A percentile compares a stretch with the other conserved stretches of the same genome.
Evolutionary conservation across 2,329 filamentous ascomycete species (phyloP).

Genomic region (Helminthosporium solani): DNA sequence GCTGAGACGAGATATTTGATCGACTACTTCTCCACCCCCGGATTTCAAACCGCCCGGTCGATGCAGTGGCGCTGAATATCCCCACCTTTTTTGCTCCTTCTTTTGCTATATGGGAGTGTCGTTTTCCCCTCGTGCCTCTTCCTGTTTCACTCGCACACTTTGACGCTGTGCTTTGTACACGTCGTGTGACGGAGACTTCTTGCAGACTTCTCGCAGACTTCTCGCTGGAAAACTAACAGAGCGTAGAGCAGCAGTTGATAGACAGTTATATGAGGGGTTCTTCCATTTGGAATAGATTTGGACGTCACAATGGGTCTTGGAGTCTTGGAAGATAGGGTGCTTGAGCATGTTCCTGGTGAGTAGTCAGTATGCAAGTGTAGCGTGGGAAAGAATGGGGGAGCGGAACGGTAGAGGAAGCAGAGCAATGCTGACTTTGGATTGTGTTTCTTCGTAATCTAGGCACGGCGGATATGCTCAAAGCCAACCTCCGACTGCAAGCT

Average conservation of each 20-base stretch:
- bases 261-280: no score
- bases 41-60: slow-evolving; percentile 1
- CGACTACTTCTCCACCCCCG: no score
- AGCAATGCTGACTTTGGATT: background rate
- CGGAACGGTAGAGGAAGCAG: no score
- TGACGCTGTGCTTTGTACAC: no score
- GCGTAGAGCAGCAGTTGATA: no score
- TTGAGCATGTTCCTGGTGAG: slow-evolving; percentile 73
- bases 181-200: no score
- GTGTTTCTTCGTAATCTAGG: slow-evolving; percentile 27
- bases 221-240: no score
- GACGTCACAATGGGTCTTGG: slow-evolving; percentile 64
- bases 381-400: slow-evolving; percentile 8
- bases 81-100: background rate
- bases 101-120: background rate
- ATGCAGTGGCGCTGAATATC: background rate
- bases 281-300: no score
- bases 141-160: no score
- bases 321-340: slow-evolving; percentile 66
- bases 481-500: slow-evolving; percentile 20
- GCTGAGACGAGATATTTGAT: background rate
- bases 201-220: no score
- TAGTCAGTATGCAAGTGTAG: background rate
- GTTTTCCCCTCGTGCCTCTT: background rate
- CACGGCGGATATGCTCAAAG: slow-evolving; percentile 45